phyloP scores from a whole-genome alignment of 2,329 filamentous ascomycete genomes.

The Byssochlamys sp. region DNA sequence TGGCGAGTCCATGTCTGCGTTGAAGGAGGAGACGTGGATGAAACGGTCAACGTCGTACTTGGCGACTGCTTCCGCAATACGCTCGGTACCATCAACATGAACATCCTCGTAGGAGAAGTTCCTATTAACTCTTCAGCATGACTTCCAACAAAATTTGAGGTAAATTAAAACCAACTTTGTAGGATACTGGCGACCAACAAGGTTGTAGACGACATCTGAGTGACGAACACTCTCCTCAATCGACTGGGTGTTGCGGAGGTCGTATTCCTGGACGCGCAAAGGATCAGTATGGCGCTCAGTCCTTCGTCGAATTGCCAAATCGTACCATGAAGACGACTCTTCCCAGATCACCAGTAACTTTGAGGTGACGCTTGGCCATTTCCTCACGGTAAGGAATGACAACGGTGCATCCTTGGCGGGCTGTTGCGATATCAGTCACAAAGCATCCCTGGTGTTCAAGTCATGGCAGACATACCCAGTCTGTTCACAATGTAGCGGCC shows the following conservation, averaged over 20 bases:
- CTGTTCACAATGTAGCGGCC: constrained; percentile 96
- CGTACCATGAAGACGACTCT: constrained; percentile 72
- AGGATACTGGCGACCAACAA: constrained; percentile 86
- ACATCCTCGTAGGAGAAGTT: constrained; percentile 92
- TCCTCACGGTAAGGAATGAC: constrained; percentile 91
- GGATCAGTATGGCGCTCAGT: constrained; percentile 9
- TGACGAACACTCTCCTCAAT: constrained; percentile 95
- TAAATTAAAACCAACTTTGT: constrained; percentile 62
- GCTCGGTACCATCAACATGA: constrained; percentile 81
- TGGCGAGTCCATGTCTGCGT: constrained; percentile 66
- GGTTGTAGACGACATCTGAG: constrained; percentile 94
- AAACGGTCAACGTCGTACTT: constrained; percentile 97
- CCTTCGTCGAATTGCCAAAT: neutral
- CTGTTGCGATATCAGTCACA: constrained; percentile 41
- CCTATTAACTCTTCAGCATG: constrained; percentile 43
- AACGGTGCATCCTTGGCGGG: constrained; percentile 86
- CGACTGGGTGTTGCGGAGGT: constrained; percentile 84
- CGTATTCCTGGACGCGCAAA: constrained; percentile 61
- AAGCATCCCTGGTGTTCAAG: constrained; percentile 16
- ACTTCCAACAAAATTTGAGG: neutral
- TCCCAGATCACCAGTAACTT: constrained; percentile 89
- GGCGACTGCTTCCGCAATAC: constrained; percentile 85
- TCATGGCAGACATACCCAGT: constrained; percentile 51
- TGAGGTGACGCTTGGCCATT: constrained; percentile 94
- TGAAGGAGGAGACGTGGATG: constrained; percentile 94